Evolutionary conservation across 83 land plant species (phyloP), one percentile per base, ranked within the genome.

Genomic region (Isoetes engelmannii): DNA sequence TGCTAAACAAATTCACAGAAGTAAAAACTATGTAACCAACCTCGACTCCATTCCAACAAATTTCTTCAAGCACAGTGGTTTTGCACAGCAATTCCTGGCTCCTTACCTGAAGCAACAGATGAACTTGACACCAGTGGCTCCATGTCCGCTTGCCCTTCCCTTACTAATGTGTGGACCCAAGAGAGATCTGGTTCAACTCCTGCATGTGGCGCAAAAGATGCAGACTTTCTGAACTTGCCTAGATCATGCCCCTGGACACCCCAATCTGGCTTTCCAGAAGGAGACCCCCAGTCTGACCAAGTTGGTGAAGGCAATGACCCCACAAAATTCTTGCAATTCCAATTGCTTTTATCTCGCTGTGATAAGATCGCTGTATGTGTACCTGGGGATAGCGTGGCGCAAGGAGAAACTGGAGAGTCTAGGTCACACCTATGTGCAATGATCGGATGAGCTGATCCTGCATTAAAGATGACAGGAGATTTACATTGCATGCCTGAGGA

Each of bases 81-180:
- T 28, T 28, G 37, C 37, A 28, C 37, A 28, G 37, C 37, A 28
- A 28, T 28, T 28, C 37, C 37, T 28, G 37, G 37, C 37, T 28
- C 37, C 37, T 28, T 28, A 20, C 59, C 12, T 46, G 20, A 57
- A 9, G 5, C 54, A 6, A 61, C 41, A 4, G 47, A 15, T 4
- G 45, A 57, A 0, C 20, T 15, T 12, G 69, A 44, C 59, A 61
- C 71, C 65, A 60, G 61, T 9, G 61, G 66, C 46, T 80, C 82
- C 9, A 69, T 41, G 48, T 87, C 86, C 5, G 81, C 70, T 45
- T 85, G 83, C 7, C 78, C 76, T 61, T 84, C 89, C 74, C 78
- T 87, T 12, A 85, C 90, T n/a, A 87, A 69, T 5, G 85, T 79
- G 42, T 85, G 85, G 4, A 87, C 89, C 89, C 89, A 88, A 7